A percentile compares a stretch with the other conserved stretches of the same genome.
phyloP scores from a whole-genome alignment of 2,329 filamentous ascomycete genomes.

The Xylariaceae sp. region DNA sequence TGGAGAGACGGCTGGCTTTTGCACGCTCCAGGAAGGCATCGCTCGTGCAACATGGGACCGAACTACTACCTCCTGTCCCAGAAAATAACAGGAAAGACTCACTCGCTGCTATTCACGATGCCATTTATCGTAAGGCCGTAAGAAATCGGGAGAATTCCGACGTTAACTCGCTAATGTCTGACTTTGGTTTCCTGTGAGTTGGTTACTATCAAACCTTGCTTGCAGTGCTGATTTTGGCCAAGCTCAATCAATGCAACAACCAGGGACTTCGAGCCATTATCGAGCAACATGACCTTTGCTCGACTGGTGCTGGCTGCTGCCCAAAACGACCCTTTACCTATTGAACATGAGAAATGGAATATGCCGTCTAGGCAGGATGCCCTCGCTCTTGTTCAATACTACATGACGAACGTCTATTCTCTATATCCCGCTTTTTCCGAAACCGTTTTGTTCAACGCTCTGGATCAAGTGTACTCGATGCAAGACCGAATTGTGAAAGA shows the following conservation, averaged over 20 bases:
- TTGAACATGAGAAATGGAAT: conserved; percentile 48
- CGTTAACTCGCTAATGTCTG: conserved; percentile 87
- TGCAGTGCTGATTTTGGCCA: conserved; percentile 13
- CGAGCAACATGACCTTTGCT: conserved; percentile 87
- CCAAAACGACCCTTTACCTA: conserved; percentile 67
- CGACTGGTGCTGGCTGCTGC: conserved; percentile 82
- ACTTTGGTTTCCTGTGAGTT: conserved; percentile 82
- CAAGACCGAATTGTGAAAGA: conserved; percentile 59
- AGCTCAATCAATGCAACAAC: conserved; percentile 93
- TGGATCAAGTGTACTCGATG: conserved; percentile 78
- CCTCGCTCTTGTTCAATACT: conserved; percentile 71
- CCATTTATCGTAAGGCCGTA: conserved; percentile 62
- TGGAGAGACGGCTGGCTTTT: conserved; percentile 73
- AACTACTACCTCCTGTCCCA: conserved; percentile 41
- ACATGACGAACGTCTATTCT: conserved; percentile 76
- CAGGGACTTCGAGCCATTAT: conserved; percentile 85
- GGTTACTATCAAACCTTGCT: not conserved
- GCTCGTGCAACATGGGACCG: conserved; percentile 61
- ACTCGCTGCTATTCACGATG: conserved; percentile 56
- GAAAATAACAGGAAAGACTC: conserved; percentile 60
- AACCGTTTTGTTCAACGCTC: conserved; percentile 68
- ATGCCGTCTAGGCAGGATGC: conserved; percentile 70
- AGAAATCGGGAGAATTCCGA: conserved; percentile 71
- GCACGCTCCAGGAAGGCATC: conserved; percentile 69
- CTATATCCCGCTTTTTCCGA: conserved; percentile 82